Evolutionary conservation across 1,284 basidiomycete genomes (phyloP).

Genomic region (Cutaneotrichosporon curvatum): DNA sequence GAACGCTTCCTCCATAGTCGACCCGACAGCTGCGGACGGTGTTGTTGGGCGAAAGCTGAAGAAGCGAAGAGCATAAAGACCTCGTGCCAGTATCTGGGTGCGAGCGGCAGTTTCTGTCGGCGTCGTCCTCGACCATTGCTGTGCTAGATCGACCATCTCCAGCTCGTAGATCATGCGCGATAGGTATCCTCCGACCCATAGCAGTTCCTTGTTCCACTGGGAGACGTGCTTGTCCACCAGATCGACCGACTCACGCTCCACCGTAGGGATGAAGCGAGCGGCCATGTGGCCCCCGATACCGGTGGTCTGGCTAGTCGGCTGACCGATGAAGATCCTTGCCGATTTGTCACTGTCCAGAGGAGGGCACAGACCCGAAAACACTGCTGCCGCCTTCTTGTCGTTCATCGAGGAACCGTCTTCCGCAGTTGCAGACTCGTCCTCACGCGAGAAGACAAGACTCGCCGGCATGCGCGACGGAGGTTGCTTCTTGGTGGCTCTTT

Average conservation of each 20-base stretch:
- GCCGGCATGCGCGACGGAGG: conserved; percentile 72
- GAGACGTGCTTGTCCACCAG: conserved; percentile 55
- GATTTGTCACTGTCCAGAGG: conserved; percentile 59
- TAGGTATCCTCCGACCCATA: conserved; percentile 71
- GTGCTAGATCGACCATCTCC: conserved; percentile 55
- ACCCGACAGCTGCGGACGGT: conserved; percentile 76
- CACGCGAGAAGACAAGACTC: conserved; percentile 84
- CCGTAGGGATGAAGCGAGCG: conserved; percentile 90
- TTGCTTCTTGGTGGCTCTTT: conserved; percentile 91
- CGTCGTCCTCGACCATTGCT: conserved; percentile 40
- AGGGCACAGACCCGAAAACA: conserved; percentile 79
- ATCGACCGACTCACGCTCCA: conserved; percentile 92
- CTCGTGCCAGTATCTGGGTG: conserved; percentile 56
- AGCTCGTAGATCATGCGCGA: conserved; percentile 78
- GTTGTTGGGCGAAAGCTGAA: conserved; percentile 83
- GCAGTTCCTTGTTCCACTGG: conserved; percentile 68
- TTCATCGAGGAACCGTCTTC: conserved; percentile 56
- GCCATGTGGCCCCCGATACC: conserved; percentile 87
- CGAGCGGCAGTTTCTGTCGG: conserved; percentile 51
- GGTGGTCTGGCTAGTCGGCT: conserved; percentile 73
- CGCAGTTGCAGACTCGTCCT: conserved; percentile 64
- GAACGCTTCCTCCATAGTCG: conserved; percentile 71
- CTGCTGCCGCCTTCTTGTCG: conserved; percentile 59
- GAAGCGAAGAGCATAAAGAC: conserved; percentile 78
- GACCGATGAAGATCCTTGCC: conserved; percentile 39